Evolutionary conservation across 148 eudicot species (phyloP).

Genomic region (Simmondsia chinensis): DNA sequence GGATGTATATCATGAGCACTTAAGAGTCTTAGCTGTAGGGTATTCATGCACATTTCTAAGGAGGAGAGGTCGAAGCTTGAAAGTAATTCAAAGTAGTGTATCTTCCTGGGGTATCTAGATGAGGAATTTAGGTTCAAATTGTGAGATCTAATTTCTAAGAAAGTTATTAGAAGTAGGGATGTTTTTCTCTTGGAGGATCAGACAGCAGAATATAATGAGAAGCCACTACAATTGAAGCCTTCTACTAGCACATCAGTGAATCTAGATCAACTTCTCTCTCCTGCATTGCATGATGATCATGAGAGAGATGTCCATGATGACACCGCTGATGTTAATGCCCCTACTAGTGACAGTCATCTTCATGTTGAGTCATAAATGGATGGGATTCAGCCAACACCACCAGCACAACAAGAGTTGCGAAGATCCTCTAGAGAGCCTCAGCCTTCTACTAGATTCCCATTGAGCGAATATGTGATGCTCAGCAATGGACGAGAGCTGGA

Average conservation of each 20-base stretch:
- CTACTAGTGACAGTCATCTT: neutral
- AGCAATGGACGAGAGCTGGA: constrained; percentile 11
- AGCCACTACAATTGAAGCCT: neutral
- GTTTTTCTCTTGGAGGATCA: constrained; percentile 10
- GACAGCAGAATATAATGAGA: neutral
- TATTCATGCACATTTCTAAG: too few species aligned
- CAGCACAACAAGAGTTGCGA: neutral
- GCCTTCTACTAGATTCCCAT: neutral
- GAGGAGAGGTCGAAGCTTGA: too few species aligned
- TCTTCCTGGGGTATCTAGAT: constrained; percentile 6
- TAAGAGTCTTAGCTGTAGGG: too few species aligned
- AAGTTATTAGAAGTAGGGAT: constrained; percentile 8
- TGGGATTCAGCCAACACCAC: neutral
- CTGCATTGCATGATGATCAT: neutral
- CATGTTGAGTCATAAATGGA: neutral
- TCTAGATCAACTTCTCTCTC: neutral
- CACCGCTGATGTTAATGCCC: neutral
- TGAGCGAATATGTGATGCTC: neutral
- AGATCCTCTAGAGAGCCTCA: neutral
- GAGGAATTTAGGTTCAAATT: constrained; percentile 10
- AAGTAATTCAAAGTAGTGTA: neutral
- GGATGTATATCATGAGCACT: too few species aligned
- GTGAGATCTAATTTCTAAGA: constrained; percentile 7
- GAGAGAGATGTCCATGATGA: neutral
- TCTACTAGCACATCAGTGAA: neutral